Percentiles rank a stretch among this genome's conserved stretches.
These are phyloP conservation scores for Sutorius australiensis DNA, from an alignment of 768 basidiomycete genomes.

Conservation along the genomic window DNA sequence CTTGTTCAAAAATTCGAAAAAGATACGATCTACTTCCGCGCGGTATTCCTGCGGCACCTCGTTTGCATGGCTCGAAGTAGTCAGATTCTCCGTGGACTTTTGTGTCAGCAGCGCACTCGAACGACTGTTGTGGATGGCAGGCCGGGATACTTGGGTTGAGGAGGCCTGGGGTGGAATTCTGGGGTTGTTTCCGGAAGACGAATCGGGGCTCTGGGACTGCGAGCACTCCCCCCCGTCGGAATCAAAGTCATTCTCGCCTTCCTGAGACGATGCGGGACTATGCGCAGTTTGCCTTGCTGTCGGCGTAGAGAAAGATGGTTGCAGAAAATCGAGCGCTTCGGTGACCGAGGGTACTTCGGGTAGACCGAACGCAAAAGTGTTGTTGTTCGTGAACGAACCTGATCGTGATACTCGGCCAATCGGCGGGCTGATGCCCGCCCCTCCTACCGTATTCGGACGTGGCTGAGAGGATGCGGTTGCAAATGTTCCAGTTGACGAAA, in stretches of 20 bases:
- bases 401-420: constrained; percentile 58
- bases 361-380: constrained; percentile 38
- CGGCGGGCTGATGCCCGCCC: constrained; percentile 30
- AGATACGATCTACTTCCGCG: constrained; percentile 81
- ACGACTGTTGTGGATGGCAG: constrained; percentile 15
- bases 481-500: constrained; percentile 32
- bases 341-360: constrained; percentile 25
- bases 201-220: constrained; percentile 31
- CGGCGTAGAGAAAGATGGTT: constrained; percentile 13
- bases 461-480: constrained; percentile 25
- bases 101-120: constrained; percentile 13
- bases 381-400: constrained; percentile 50
- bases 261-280: constrained; percentile 39
- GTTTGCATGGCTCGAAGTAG: constrained; percentile 37
- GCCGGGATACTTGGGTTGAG: constrained; percentile 14
- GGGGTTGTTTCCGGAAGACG: constrained; percentile 23
- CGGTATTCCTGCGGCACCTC: constrained; percentile 82
- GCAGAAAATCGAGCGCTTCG: constrained; percentile 31
- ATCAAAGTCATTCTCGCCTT: constrained; percentile 49
- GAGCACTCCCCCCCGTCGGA: constrained; percentile 39
- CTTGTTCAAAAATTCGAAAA: constrained; percentile 82
- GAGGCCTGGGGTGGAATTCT: constrained; percentile 20
- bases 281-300: constrained; percentile 12
- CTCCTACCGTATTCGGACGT: constrained; percentile 18
- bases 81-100: constrained; percentile 27